Evolutionary conservation across 2,329 filamentous ascomycete species (phyloP), one percentile per base, ranked within the genome.

Genomic region (Ascochyta fabae): DNA sequence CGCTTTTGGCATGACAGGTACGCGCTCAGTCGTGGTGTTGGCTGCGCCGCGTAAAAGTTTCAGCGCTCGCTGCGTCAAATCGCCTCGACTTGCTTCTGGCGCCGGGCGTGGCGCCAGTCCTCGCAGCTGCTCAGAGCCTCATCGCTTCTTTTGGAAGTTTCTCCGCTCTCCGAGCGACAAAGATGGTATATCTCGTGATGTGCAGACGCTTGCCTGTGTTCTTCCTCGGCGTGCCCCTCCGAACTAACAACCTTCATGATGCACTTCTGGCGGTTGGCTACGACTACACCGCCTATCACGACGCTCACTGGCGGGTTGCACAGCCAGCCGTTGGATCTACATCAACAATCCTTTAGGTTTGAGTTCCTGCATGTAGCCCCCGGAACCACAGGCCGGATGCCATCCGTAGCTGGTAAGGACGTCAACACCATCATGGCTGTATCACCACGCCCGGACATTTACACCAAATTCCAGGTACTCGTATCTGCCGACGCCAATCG

Each of bases 31-130:
- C 31, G 35, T 50, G 44, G 33, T 29, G 31, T 41, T 35, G 47
- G 39, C 47, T 33, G 47, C 42, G 47, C 35, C 41, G 46, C 53
- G 50, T 42, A 23, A 10, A 41, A 35, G 35, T 45, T 34, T 55
- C 45, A 39, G 46, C 45, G 39, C 51, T 23, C 45, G 24, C 24
- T 36, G 19, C 51, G 33, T 33, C 29, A 50, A 49, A 36, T 42
- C 46, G 36, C 42, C 35, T 55, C 46, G 24, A 46, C 23, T 19
- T 55, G 35, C 41, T 46, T 23, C 36, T 41, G 26, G 46, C 53
- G 41, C 46, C 23, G 16, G 34, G 41, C 35, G 47, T 50, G 46
- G 41, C 53, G 53, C 41, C 53, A 31, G 27, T 50, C 53, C 27
- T 47, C 39, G 31, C 46, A 46, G 46, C 16, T 46, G 35, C 41